Evolutionary conservation across 2,329 filamentous ascomycete genomes (phyloP), one percentile per base, ranked within the genome.

Genomic region (Trichophyton schoenleinii): DNA sequence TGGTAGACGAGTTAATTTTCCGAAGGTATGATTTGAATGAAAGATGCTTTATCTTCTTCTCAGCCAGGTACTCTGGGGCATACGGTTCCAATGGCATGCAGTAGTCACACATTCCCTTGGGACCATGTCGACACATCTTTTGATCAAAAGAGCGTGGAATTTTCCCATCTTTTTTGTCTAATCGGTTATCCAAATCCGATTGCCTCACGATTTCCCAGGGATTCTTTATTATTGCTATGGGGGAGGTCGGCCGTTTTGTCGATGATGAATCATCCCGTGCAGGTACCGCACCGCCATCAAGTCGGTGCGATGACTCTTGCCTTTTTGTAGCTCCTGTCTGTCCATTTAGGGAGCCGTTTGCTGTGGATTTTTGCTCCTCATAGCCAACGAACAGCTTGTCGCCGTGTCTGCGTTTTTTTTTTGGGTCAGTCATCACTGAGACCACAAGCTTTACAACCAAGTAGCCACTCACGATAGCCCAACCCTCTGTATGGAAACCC

Each of bases 101-200:
- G 76, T 96, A 95, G 76, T 99, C 94, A 75, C 94, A 99, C 94
- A 99, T 99, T 72, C 94, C 94, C 76, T 96, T 97, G 59, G 88
- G 86, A 1, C 92, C 92, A 73, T 99, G 94, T 64, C 89, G 87
- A 77, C 94, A 99, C 91, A 99, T 94, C 71, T 88, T 89, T 62
- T 77, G 73, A 72, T 95, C 89, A 62, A 81, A 81, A 64, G 82
- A 82, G 64, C 91, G 81, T 20, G 84, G 78, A 59, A 96, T 96
- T 77, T 96, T 99, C 66, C 94, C 94, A 79, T 94, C 87, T 66
- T 86, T 82, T 75, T 84, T 89, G 74, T 99, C 94, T 70, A 99
- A 78, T 61, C 82, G 79, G 71, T 99, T 87, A 71, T 99, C 95
- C 8, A 99, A 80, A 1, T 86, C 80, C 1, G 91, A 95, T 75